These are phyloP conservation scores for Ormosia emarginata DNA, from an alignment of 306 rosid species.

Conservation along the genomic window DNA sequence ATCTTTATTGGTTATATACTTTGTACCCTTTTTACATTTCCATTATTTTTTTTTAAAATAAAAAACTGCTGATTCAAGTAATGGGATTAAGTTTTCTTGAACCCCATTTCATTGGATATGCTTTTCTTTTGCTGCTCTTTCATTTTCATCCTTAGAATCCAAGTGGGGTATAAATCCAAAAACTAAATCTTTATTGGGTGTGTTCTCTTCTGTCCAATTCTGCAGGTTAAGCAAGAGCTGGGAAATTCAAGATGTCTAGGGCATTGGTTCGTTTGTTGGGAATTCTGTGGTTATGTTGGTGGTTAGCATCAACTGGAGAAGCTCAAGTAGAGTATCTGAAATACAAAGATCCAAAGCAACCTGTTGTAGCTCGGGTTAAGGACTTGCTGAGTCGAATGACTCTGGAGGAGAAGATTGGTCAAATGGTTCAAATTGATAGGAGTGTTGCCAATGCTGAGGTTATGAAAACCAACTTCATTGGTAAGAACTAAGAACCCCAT, in stretches of 20 bases:
- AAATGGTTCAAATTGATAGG: conserved; percentile 93
- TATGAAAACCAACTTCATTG: conserved; percentile 69
- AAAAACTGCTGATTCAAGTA: conserved; percentile 14
- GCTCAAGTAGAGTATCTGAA: conserved; percentile 52
- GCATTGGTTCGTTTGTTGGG: conserved; percentile 32
- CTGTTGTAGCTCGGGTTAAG: conserved; percentile 53
- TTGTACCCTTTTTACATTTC: conserved; percentile 14
- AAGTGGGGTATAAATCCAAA: conserved; percentile 33
- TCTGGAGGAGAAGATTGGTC: conserved; percentile 93
- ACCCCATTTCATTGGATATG: conserved; percentile 36
- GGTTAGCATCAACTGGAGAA: conserved; percentile 47
- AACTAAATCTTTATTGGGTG: conserved; percentile 7
- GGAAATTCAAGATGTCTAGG: conserved; percentile 42
- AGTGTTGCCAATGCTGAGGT: conserved; percentile 71
- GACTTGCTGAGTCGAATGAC: conserved; percentile 84
- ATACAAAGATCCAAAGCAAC: conserved; percentile 76
- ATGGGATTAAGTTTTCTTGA: conserved; percentile 17
- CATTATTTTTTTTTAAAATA: neutral
- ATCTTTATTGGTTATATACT: conserved; percentile 11
- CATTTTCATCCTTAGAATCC: conserved; percentile 18
- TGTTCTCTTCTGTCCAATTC: conserved; percentile 4
- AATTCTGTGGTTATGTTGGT: conserved; percentile 53
- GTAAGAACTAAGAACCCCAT: conserved; percentile 39
- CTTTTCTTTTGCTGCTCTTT: conserved; percentile 28
- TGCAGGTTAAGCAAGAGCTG: conserved; percentile 31